Base-by-base conservation (phyloP, 163 green algal species). In the Chlamydomonas reinhardtii region DNA sequence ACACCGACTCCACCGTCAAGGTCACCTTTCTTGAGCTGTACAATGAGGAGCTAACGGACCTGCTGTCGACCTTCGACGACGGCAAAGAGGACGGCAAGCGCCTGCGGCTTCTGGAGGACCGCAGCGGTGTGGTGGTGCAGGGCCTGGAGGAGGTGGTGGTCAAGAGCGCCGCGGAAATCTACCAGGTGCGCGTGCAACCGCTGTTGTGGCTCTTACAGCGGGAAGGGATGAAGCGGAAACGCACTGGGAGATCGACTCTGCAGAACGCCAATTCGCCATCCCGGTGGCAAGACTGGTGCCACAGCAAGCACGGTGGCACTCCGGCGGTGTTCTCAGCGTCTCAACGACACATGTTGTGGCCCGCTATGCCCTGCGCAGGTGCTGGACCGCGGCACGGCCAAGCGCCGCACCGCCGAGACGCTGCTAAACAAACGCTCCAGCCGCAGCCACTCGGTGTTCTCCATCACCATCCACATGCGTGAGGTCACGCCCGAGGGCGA, bases 31-130 rank as follows among this genome's bases (percentile, higher is more conserved):
- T 99, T 82, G 98, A 99, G 94, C 94, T 99, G 64, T 99, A 99
- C 95, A 99, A 99, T 89, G 98, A 99, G 91, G 98, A 99, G 92
- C 95, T 99, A 22, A 99, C 96, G 6, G 98, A 99, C 85, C 91
- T 99, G 84, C 93, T 99, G 86, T 93, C 78, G 1, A 56, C 48
- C 6, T 70, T 84, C 25, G 76, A 89, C 34, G 82, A 91, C 27
- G n/a, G 54, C 59, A 82, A 82, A 43, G 82, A 88, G 14, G 77
- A 88, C 37, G 88, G 70, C 56, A 90, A 88, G 74, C 79, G 73
- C 84, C 71, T 96, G 65, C 84, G 92, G 52, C 82, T 98, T 76
- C 94, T 99, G 90, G 97, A 99, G 91, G 98, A 99, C 92, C 94
- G 93, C 71, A 95, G 92, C 39, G 96, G 96, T 0, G 97, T 99